phyloP scores from a whole-genome alignment of 495 filamentous ascomycete genomes.

The Lasiosphaeria hispida region DNA sequence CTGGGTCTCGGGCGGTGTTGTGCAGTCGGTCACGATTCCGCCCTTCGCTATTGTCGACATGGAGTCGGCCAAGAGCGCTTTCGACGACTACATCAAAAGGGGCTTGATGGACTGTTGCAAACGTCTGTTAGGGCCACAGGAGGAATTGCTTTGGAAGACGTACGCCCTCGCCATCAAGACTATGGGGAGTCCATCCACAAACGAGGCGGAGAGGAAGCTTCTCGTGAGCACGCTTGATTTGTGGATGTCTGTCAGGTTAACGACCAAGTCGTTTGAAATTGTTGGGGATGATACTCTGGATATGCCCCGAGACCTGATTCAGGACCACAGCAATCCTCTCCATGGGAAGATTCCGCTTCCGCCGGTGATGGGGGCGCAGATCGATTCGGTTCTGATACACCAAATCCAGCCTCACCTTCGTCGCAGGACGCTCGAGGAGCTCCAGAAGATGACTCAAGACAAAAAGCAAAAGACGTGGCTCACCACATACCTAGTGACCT shows the following conservation, averaged over 20 bases:
- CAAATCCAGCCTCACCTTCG: constrained; percentile 54
- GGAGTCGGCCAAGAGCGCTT: constrained; percentile 41
- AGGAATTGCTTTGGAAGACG: constrained; percentile 41
- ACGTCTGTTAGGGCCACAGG: constrained; percentile 33
- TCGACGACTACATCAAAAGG: constrained; percentile 44
- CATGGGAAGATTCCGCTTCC: constrained; percentile 54
- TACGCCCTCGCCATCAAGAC: constrained; percentile 41
- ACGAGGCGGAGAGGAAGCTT: constrained; percentile 39
- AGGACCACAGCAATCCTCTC: constrained; percentile 49
- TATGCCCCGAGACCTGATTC: constrained; percentile 44
- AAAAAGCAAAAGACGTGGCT: constrained; percentile 57
- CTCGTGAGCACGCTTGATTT: constrained; percentile 50
- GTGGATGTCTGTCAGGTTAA: constrained; percentile 58
- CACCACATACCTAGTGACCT: constrained; percentile 56
- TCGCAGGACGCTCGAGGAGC: constrained; percentile 51
- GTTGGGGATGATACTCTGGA: constrained; percentile 53
- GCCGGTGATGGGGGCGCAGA: constrained; percentile 59
- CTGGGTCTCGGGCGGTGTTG: constrained; percentile 41
- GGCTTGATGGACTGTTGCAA: constrained; percentile 40
- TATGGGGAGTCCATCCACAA: constrained; percentile 25
- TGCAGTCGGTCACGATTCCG: constrained; percentile 37
- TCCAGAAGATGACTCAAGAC: constrained; percentile 55
- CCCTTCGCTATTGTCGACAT: constrained; percentile 50
- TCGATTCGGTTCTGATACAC: constrained; percentile 56
- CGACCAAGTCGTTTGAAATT: constrained; percentile 55